phyloP scores from a whole-genome alignment of 768 basidiomycete species.

The Rhodotorula diobovata region DNA sequence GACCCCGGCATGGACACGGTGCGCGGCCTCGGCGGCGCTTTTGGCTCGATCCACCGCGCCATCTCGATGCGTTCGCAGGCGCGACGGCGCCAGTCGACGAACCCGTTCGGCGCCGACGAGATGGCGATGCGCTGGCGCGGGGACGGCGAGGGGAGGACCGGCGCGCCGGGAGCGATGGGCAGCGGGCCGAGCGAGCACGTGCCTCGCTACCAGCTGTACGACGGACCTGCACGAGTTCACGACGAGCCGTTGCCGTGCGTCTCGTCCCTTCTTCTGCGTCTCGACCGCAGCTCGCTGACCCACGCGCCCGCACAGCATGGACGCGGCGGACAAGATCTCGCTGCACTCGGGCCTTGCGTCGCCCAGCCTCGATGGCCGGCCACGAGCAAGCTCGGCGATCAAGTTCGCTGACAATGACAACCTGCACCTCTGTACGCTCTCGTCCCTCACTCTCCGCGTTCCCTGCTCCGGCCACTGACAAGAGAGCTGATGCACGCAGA shows the following conservation, averaged over 20 bases:
- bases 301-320: not conserved
- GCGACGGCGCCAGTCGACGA: conserved; percentile 42
- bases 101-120: conserved; percentile 38
- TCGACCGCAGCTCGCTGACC: not conserved
- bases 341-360: conserved; percentile 38
- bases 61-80: conserved; percentile 39
- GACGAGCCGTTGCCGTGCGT: conserved; percentile 66
- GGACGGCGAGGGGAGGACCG: conserved; percentile 1
- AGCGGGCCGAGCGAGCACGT: conserved; percentile 47
- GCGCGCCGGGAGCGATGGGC: conserved; percentile 9
- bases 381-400: conserved; percentile 9
- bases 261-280: not conserved
- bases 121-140: conserved; percentile 23
- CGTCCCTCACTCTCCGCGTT: not conserved
- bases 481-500: too few species aligned
- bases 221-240: conserved; percentile 65
- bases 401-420: conserved; percentile 17
- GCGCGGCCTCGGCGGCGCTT: conserved; percentile 81
- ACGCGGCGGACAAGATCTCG: conserved; percentile 47
- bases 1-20: conserved; percentile 91
- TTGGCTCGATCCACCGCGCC: conserved; percentile 74
- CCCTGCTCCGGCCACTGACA: not conserved
- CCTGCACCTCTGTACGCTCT: conserved; percentile 15
- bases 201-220: conserved; percentile 78
- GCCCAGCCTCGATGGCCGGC: not conserved